Base-by-base conservation (phyloP, 2,329 filamentous ascomycete species). In the Phaeosphaeriaceae sp. region DNA sequence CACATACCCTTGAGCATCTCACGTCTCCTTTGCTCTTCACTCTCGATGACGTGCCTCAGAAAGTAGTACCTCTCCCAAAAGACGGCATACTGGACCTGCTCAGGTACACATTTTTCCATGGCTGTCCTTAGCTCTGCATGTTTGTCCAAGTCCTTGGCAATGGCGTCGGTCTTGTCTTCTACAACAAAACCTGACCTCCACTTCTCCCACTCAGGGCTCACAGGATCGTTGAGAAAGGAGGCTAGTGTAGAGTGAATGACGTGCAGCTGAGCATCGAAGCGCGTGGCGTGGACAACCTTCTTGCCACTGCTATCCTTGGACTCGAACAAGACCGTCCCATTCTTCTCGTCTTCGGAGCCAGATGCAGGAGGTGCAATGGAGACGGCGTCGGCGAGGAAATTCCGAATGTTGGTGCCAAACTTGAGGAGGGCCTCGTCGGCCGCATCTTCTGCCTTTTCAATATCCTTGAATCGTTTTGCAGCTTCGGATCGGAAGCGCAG, bases 41-140 rank as follows among this genome's bases (percentile, higher is more conserved):
- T 92, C 77, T 97, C 93, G 56, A 99, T 89, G 13, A 94, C 90
- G 67, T 95, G 88, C 65, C 93, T 83, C 56, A 97, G 77, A 78
- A 96, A 99, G 73, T 97, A 97, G 75, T 99, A 99, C 47, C 94
- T 83, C 70, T 84, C 88, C 93, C 94, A 99, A 72, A 99, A 99
- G 43, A 88, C 84, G 43, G 80, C 82, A 67, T 99, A 99, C 28
- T 92, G 83, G n/a, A 97, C 90, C 61, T 85, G 84, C 73, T 92
- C 92, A 1, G 94, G 94, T n/a, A 99, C 94, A 46, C 96, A 78
- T 77, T 88, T 92, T 81, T 97, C 94, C 93, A 99, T 97, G 0
- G 92, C 92, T 20, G 82, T 76, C 61, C 92, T 82, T 63, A 99
- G 77, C 74, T 97, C 93, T 8, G 87, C 84, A 67, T 96, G 96